Base-by-base conservation (phyloP, 106 monocot species). In the Amphibolis antarctica region DNA sequence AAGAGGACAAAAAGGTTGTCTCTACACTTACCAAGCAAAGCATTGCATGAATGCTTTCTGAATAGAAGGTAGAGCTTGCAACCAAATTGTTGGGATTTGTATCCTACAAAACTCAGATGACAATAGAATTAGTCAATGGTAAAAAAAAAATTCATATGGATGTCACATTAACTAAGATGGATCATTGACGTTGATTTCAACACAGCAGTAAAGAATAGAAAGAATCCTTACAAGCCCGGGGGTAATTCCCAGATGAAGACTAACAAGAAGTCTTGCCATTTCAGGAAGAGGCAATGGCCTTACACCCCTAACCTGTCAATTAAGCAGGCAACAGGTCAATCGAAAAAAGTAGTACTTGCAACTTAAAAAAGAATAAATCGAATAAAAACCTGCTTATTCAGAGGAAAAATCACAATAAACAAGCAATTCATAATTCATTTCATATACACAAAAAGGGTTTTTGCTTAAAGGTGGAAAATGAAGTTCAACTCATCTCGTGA, bases 1-100 rank as follows among this genome's bases (percentile, higher is more conserved):
- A 25, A 49, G 15, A 12, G 28, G 24, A 49, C 44, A 46, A 17
- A 23, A 36, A 51, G 15, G 28, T 21, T 46, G 30, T 36, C 54
- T 36, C 36, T 29, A 42, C 66, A 0, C 77, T 88, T 83, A 99
- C 98, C 88, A 99, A 81, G 67, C 84, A 91, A 81, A 88, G 80
- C 74, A 83, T 77, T 18, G 82, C 75, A 55, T 67, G 82, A 36
- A 85, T 85, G 42, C 66, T 81, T 58, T 99, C 91, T 20, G 91
- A 91, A 62, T 65, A 88, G 67, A 91, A 99, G 49, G 82, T 91
- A 53, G 80, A 60, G 74, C 91, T 84, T 59, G 90, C 90, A 66
- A 98, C 86, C 59, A 98, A 63, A 70, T 98, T 98, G 61, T 98
- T 98, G 29, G 86, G 90, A 71, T 98, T 98, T 67, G 65, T 42